Conservation (phyloP, 352 stramenopile genomes). For the Globisporangium heterothallicum region DNA sequence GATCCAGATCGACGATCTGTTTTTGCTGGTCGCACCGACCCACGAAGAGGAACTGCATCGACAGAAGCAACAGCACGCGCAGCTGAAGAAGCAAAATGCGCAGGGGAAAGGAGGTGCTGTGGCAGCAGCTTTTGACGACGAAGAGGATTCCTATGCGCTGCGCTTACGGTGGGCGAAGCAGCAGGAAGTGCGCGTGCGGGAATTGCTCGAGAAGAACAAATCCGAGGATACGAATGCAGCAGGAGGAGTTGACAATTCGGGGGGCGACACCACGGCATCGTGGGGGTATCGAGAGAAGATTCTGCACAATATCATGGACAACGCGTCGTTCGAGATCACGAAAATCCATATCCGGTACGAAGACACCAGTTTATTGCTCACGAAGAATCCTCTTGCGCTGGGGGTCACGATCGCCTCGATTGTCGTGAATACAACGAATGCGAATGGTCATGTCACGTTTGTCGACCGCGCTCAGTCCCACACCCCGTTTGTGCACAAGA, state of each 20-base stretch:
- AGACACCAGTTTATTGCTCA: conserved; percentile 59
- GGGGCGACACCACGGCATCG: conserved; percentile 41
- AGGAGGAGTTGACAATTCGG: not conserved
- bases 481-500: conserved; percentile 79
- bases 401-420: conserved; percentile 78
- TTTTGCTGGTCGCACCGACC: conserved; percentile 60
- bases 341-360: conserved; percentile 84
- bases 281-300: conserved; percentile 83
- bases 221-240: conserved; percentile 30
- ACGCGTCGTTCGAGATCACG: conserved; percentile 74
- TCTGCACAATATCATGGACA: conserved; percentile 78
- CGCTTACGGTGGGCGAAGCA: conserved; percentile 73
- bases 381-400: conserved; percentile 52
- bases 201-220: conserved; percentile 70
- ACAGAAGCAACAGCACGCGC: conserved; percentile 19
- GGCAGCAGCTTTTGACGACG: conserved; percentile 6
- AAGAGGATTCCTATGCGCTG: conserved; percentile 52
- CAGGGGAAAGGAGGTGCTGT: not conserved
- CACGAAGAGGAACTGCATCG: conserved; percentile 52
- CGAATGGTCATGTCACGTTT: conserved; percentile 74
- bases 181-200: conserved; percentile 72
- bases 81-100: conserved; percentile 1
- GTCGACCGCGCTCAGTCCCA: conserved; percentile 70
- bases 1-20: conserved; percentile 73
- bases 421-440: conserved; percentile 65